These are phyloP conservation scores for Dichomitus squalens DNA, from an alignment of 1,284 basidiomycete genomes.

Conservation along the genomic window DNA sequence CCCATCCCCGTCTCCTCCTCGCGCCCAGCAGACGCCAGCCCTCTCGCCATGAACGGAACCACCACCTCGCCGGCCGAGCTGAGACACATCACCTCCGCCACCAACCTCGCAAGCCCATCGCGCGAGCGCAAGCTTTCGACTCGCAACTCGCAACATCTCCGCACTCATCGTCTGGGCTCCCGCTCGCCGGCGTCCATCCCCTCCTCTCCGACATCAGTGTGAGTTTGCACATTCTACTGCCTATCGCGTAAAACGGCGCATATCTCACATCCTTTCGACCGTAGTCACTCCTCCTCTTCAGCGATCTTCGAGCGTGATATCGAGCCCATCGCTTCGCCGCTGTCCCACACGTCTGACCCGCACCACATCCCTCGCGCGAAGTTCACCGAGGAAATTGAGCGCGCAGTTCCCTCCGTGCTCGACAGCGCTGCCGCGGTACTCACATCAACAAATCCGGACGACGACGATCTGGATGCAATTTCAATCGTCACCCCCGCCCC, in stretches of 20 bases:
- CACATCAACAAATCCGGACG: constrained; percentile 42
- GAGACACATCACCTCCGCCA: constrained; percentile 46
- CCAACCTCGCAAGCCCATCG: constrained; percentile 40
- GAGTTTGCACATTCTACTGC: constrained; percentile 34
- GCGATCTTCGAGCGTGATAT: constrained; percentile 85
- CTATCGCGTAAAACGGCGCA: not conserved
- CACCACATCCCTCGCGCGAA: constrained; percentile 74
- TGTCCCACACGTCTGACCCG: constrained; percentile 53
- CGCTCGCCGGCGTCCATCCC: constrained; percentile 70
- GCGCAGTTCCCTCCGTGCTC: constrained; percentile 73
- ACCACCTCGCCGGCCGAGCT: constrained; percentile 40
- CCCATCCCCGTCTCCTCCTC: constrained; percentile 10
- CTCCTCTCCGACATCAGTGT: constrained; percentile 77
- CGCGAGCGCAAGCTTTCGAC: constrained; percentile 45
- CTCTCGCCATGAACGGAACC: constrained; percentile 9
- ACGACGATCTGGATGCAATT: constrained; percentile 51
- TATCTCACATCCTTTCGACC: constrained; percentile 4
- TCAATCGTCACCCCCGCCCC: constrained; percentile 59
- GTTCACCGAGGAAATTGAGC: constrained; percentile 69
- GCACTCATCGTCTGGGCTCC: constrained; percentile 53
- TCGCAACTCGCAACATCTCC: constrained; percentile 46
- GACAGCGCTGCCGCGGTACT: constrained; percentile 73
- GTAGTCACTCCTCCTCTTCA: constrained; percentile 73
- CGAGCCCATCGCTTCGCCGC: constrained; percentile 57
- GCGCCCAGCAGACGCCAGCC: constrained; percentile 8